Conservation (phyloP, 441 rosid species). For the Jatropha multifida region DNA sequence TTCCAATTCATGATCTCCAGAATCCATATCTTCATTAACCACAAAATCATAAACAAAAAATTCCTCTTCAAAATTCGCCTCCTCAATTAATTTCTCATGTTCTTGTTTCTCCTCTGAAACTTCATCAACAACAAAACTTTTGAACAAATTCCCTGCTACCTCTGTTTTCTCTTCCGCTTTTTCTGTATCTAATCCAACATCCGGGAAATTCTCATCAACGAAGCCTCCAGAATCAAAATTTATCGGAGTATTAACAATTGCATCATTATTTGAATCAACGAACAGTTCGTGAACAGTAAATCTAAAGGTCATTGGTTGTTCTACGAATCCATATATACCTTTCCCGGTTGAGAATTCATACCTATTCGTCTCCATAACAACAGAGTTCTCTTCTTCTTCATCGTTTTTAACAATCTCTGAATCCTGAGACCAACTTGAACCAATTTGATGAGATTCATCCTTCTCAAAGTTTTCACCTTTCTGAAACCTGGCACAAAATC, state of each 20-base stretch:
- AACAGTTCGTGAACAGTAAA: slow-evolving; percentile 40
- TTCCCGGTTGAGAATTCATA: slow-evolving; percentile 39
- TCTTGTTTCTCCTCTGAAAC: slow-evolving; percentile 5
- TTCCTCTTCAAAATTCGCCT: not conserved
- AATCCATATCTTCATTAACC: not conserved
- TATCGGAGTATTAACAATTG: not conserved
- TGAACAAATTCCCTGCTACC: slow-evolving; percentile 7
- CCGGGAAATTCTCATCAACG: slow-evolving; percentile 8
- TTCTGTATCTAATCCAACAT: slow-evolving; percentile 5
- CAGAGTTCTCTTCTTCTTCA: slow-evolving; percentile 25
- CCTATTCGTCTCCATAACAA: slow-evolving; percentile 33
- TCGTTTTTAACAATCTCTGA: slow-evolving; percentile 19
- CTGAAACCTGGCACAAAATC: slow-evolving; percentile 23
- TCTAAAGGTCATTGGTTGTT: slow-evolving; percentile 41
- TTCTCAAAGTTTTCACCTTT: slow-evolving; percentile 7
- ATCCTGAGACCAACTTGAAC: slow-evolving; percentile 20
- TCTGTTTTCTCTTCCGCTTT: slow-evolving; percentile 22
- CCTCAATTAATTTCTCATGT: not conserved
- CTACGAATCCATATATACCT: slow-evolving; percentile 43
- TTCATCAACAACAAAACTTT: slow-evolving; percentile 13
- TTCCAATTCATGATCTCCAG: slow-evolving; percentile 7
- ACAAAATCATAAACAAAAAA: not conserved
- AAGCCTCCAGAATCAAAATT: slow-evolving; percentile 3
- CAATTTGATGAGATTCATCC: slow-evolving; percentile 26
- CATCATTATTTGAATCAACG: slow-evolving; percentile 19